Conservation (phyloP, 2,329 filamentous ascomycete genomes). For the Scopulariopsis brevicaulis region DNA sequence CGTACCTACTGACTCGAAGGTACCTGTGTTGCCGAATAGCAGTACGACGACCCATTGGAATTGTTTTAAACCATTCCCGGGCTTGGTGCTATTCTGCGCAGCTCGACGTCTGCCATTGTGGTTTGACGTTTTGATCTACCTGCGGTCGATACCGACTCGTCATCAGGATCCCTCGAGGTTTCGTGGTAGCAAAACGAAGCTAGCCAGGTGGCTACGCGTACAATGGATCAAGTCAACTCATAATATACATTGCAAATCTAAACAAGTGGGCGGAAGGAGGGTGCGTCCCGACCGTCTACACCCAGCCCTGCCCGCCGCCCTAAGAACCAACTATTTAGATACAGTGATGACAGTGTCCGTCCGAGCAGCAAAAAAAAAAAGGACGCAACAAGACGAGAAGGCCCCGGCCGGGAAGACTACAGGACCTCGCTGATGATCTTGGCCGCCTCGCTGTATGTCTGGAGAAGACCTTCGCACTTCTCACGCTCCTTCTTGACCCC, state of each 20-base stretch:
- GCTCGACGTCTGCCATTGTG: too few species aligned
- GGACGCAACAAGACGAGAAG: not conserved
- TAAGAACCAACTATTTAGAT: not conserved
- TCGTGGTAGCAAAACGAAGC: not conserved
- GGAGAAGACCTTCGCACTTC: conserved; percentile 93
- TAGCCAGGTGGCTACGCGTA: not conserved
- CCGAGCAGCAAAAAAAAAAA: not conserved
- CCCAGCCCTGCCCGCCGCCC: not conserved
- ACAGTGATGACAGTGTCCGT: not conserved
- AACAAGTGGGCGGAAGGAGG: not conserved
- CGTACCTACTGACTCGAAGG: too few species aligned
- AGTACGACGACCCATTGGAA: too few species aligned
- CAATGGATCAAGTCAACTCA: not conserved
- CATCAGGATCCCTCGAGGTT: not conserved
- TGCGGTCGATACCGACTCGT: too few species aligned
- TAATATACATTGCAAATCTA: not conserved
- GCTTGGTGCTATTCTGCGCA: too few species aligned
- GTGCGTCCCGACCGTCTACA: not conserved
- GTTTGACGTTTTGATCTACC: too few species aligned
- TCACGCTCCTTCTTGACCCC: conserved; percentile 94
- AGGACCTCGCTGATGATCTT: conserved; percentile 97
- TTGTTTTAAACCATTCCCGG: too few species aligned
- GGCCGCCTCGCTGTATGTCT: conserved; percentile 93
- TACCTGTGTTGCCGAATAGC: too few species aligned
- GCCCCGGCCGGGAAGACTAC: conserved; percentile 30